These are phyloP conservation scores for Monilinia fructigena DNA, from an alignment of 2,329 filamentous ascomycete genomes.

Conservation along the genomic window DNA sequence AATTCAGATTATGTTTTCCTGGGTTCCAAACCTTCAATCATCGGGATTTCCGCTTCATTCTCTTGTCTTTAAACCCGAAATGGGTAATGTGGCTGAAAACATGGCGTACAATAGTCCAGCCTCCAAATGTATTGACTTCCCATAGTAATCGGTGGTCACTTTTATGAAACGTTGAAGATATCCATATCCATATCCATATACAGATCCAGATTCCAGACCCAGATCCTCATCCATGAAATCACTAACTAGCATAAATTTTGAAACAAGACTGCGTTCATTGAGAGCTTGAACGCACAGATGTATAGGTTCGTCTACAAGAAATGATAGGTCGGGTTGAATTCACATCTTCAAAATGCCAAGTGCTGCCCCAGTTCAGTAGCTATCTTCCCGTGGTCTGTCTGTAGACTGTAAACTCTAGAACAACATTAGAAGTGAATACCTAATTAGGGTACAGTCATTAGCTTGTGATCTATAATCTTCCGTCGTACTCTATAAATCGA, in stretches of 20 bases:
- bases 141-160: too few relatives aligned
- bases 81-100: conserved; percentile 18
- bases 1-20: background rate
- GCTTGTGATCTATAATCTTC: background rate
- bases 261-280: background rate
- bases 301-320: background rate
- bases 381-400: conserved; percentile 2
- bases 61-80: conserved; percentile 1
- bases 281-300: background rate
- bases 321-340: background rate
- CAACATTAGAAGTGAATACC: background rate
- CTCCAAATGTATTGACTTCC: conserved; percentile 22
- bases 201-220: too few relatives aligned
- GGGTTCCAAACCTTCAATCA: background rate
- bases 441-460: background rate
- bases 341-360: background rate
- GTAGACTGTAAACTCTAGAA: conserved; percentile 3
- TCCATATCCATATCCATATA: too few relatives aligned
- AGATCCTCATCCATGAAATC: too few relatives aligned
- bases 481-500: background rate
- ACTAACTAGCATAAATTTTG: too few relatives aligned
- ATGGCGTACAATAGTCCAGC: conserved; percentile 25
- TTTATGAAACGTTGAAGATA: too few relatives aligned
- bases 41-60: background rate
- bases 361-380: background rate